Conservation (phyloP, 225 moss, liverwort and hornwort genomes). For the Straminergon stramineum region DNA sequence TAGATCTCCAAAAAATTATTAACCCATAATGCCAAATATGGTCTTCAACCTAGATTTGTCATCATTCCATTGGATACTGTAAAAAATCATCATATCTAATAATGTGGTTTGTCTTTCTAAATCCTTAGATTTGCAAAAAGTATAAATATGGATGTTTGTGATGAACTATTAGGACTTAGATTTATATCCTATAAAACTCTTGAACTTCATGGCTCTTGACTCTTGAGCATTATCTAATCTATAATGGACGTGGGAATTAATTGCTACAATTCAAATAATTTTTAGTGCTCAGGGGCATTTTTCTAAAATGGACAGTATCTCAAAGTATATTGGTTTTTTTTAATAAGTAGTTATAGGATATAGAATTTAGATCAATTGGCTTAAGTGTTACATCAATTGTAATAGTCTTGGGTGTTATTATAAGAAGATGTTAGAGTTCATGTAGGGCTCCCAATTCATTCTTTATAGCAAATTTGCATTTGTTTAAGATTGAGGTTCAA, state of each 20-base stretch:
- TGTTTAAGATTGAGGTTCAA: not conserved
- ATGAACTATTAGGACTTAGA: not conserved
- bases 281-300: too few relatives aligned
- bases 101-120: not conserved
- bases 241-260: not conserved
- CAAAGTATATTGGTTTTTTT: not conserved
- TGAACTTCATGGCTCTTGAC: not conserved
- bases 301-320: not conserved
- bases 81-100: not conserved
- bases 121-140: not conserved
- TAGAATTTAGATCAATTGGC: not conserved
- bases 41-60: not conserved
- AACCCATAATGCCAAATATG: not conserved
- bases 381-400: not conserved
- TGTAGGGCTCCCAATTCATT: not conserved
- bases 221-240: not conserved
- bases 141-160: not conserved
- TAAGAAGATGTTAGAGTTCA: rapidly evolving
- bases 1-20: not conserved
- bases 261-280: not conserved
- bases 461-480: not conserved
- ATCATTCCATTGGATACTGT: not conserved
- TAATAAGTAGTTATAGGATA: not conserved
- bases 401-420: not conserved
- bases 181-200: not conserved